phyloP scores from a whole-genome alignment of 345 rosid genomes.

The Zanthoxylum bungeanum region DNA sequence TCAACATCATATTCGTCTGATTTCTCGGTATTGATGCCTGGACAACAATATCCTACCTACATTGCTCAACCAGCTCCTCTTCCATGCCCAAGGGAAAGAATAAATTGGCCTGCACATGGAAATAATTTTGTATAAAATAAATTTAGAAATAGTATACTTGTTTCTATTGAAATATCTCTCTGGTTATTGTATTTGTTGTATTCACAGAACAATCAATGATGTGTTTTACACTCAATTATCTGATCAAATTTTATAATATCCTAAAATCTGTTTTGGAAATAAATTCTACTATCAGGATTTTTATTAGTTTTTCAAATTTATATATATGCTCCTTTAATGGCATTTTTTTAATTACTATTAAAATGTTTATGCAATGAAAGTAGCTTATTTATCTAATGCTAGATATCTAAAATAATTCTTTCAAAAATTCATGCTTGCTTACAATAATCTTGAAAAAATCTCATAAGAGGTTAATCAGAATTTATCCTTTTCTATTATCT shows the following conservation, averaged over 20 bases:
- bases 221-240: slow-evolving; percentile 3
- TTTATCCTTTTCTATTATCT: no score
- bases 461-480: no score
- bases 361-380: no score
- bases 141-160: slow-evolving; percentile 14
- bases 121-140: slow-evolving; percentile 30
- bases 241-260: slow-evolving; percentile 11
- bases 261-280: neutral
- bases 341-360: no score
- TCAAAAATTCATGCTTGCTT: no score
- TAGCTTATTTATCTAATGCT: no score
- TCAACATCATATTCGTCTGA: slow-evolving; percentile 43
- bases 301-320: neutral
- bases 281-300: neutral
- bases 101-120: slow-evolving; percentile 57
- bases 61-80: slow-evolving; percentile 91
- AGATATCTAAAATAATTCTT: no score
- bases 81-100: slow-evolving; percentile 76
- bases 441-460: no score
- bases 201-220: slow-evolving; percentile 3
- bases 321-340: no score
- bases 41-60: slow-evolving; percentile 64
- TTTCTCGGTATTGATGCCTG: slow-evolving; percentile 88
- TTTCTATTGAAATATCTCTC: slow-evolving; percentile 7
- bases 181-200: slow-evolving; percentile 12